Evolutionary conservation across 2,329 filamentous ascomycete species (phyloP).

Genomic region (Paradendryphiella salina): DNA sequence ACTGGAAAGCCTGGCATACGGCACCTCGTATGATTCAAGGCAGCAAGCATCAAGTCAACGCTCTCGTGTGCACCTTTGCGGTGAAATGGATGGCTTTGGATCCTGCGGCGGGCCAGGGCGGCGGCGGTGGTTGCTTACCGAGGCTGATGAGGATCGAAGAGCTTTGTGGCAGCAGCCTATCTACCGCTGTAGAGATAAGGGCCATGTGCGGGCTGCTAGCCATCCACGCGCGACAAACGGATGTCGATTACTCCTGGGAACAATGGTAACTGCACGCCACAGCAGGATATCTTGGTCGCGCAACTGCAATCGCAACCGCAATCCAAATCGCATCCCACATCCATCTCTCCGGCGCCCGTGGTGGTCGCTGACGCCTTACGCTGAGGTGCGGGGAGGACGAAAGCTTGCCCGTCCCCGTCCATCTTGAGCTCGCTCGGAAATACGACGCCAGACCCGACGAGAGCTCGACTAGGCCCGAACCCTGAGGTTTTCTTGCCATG

Average conservation of each 20-base stretch:
- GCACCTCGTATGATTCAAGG: not conserved
- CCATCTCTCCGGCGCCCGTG: slow-evolving; percentile 1
- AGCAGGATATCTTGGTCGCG: slow-evolving; percentile 7
- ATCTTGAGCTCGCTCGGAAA: slow-evolving; percentile 1
- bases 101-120: not conserved
- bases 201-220: slow-evolving; percentile 15
- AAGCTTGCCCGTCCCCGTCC: slow-evolving; percentile 9
- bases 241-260: slow-evolving; percentile 17
- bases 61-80: not conserved
- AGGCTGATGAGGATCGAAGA: not conserved
- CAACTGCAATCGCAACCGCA: slow-evolving; percentile 6
- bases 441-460: slow-evolving; percentile 3
- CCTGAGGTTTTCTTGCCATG: slow-evolving; percentile 36
- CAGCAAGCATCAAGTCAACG: not conserved
- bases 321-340: slow-evolving; percentile 8
- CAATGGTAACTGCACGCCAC: slow-evolving; percentile 21
- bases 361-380: slow-evolving; percentile 15
- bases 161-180: slow-evolving; percentile 1
- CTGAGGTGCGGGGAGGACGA: slow-evolving; percentile 26
- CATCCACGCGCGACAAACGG: slow-evolving; percentile 15
- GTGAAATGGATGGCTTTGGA: not conserved
- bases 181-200: slow-evolving; percentile 23
- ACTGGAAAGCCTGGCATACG: not conserved
- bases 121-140: slow-evolving; percentile 1
- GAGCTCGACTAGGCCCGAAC: slow-evolving; percentile 13